phyloP scores from a whole-genome alignment of 176 grass and related monocot genomes.

The Raddia distichophylla region DNA sequence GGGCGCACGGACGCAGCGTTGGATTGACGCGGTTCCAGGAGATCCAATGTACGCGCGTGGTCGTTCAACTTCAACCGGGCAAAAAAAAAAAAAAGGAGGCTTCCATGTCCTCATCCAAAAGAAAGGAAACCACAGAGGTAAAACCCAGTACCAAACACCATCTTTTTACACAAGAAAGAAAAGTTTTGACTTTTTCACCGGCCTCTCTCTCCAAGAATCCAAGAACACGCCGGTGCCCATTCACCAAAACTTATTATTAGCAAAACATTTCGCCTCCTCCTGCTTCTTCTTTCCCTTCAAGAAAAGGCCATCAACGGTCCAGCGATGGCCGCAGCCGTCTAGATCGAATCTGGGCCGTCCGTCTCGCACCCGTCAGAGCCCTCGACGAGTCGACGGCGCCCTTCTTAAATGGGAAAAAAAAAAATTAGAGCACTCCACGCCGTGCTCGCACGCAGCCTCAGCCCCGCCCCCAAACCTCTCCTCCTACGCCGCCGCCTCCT shows the following conservation, averaged over 20 bases:
- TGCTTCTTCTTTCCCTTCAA: neutral
- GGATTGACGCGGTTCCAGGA: too few species aligned
- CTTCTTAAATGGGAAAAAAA: too few species aligned
- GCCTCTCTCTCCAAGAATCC: too few species aligned
- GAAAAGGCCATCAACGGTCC: neutral
- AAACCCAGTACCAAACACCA: neutral
- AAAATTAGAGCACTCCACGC: too few species aligned
- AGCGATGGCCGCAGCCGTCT: neutral
- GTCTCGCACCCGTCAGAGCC: neutral
- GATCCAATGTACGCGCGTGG: too few species aligned
- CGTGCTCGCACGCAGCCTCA: too few species aligned
- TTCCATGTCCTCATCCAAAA: neutral
- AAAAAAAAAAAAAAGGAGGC: too few species aligned
- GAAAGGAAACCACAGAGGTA: neutral
- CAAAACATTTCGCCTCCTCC: too few species aligned
- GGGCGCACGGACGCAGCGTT: too few species aligned
- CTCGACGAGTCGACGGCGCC: neutral
- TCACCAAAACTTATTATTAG: neutral
- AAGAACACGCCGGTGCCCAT: neutral
- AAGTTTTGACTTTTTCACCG: too few species aligned
- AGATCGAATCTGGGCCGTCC: neutral
- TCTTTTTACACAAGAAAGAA: slow-evolving; percentile 32
- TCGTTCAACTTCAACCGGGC: too few species aligned
- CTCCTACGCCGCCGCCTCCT: neutral
- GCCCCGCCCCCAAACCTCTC: neutral